Conservation (phyloP, 169 alveolate species). For the Plasmodium yoelii region DNA sequence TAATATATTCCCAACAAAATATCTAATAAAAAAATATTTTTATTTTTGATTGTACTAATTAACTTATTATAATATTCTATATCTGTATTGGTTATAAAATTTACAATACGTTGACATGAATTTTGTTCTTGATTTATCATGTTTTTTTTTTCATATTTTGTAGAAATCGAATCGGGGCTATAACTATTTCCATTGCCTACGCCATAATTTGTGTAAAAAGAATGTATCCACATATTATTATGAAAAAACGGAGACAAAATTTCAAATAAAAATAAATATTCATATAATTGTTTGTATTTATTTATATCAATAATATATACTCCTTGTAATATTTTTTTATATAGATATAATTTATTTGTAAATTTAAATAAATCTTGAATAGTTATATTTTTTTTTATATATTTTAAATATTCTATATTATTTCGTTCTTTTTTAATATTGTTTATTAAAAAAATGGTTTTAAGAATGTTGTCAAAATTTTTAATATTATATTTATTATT, state of each 20-base stretch:
- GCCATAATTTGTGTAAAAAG: neutral
- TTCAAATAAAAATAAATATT: slow-evolving; percentile 28
- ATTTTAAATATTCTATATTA: neutral
- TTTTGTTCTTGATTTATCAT: neutral
- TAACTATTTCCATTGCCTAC: neutral
- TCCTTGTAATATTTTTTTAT: slow-evolving; percentile 45
- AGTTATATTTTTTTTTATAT: slow-evolving; percentile 4
- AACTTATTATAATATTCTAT: slow-evolving; percentile 36
- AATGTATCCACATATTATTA: neutral
- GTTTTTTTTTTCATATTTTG: too few relatives aligned
- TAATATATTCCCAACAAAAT: slow-evolving; percentile 23
- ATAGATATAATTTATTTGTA: slow-evolving; percentile 34
- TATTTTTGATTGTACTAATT: slow-evolving; percentile 10
- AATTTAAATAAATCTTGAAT: slow-evolving; percentile 33
- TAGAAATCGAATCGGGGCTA: too few relatives aligned
- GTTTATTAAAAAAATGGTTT: neutral
- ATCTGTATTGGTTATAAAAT: slow-evolving; percentile 25
- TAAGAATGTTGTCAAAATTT: neutral
- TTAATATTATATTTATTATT: neutral
- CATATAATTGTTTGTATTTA: slow-evolving; percentile 53
- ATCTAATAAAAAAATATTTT: slow-evolving; percentile 44
- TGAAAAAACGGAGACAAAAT: neutral
- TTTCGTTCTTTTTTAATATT: neutral
- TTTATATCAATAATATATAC: slow-evolving; percentile 49
- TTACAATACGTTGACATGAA: neutral